Evolutionary conservation across 495 filamentous ascomycete genomes (phyloP), one percentile per base, ranked within the genome.

Genomic region (Pyronema domesticum): DNA sequence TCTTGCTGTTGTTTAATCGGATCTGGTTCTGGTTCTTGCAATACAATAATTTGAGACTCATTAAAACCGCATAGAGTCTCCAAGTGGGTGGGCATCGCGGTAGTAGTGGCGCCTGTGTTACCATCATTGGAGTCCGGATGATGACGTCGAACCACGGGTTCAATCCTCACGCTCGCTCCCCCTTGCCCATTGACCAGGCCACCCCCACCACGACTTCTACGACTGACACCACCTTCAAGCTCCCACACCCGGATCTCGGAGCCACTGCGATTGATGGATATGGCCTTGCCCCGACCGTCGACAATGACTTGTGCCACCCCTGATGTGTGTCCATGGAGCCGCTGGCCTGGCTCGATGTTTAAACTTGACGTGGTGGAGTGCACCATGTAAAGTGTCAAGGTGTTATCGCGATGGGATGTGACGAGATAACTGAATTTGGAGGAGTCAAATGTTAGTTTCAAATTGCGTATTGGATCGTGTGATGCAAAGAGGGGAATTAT

Each of bases 161-260:
- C 35, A 57, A 60, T 47, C 51, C 54, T 47, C 56, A 60, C 53
- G 54, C 59, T 65, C 51, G 48, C 55, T 42, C 45, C 49, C 23
- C 23, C 23, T 30, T 30, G 23, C 23, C 23, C 23, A 17, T 43
- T 43, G 13, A 43, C 39, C 23, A 30, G 23, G 5, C 23, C 23
- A 30, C 2, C 23, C 23, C 23, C 23, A 44, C 33, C 18, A 36
- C 52, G 60, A 40, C 46, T 55, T 18, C 42, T 60, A 8, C 68
- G 70, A 18, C 66, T 61, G 14, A 81, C 69, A 13, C 82, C 76
- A 4, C 80, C 80, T 69, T 98, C 91, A 6, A 98, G 76, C 58
- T 95, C 89, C 91, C 91, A 98, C 7, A 96, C 80, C 6, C 89
- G 76, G 48, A 98, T 76, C 63, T 98, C 91, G 54, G 88, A 80